These are phyloP conservation scores for Neofusicoccum umdonicola DNA, from an alignment of 2,329 filamentous ascomycete genomes.

Conservation along the genomic window DNA sequence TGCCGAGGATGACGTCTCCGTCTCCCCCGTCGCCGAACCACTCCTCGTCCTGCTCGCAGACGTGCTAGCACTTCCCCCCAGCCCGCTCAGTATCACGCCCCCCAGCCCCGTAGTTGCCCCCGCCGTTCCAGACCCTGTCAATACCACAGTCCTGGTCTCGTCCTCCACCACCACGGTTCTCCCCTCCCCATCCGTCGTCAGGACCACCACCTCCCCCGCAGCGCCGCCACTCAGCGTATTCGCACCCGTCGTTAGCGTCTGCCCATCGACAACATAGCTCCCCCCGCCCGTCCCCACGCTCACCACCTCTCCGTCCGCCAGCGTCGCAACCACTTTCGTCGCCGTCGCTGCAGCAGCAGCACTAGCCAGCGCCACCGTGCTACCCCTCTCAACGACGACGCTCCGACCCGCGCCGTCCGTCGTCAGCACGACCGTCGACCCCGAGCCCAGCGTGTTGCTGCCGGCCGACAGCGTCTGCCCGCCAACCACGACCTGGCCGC, in stretches of 20 bases:
- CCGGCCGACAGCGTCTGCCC: neutral
- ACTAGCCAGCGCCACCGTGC: neutral
- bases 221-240: neutral
- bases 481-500: neutral
- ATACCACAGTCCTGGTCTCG: neutral
- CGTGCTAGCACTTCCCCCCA: neutral
- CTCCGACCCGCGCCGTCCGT: neutral
- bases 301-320: neutral
- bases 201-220: neutral
- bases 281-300: neutral
- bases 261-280: neutral
- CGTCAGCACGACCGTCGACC: neutral
- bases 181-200: neutral
- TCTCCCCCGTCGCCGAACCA: neutral
- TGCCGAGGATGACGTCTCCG: neutral
- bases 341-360: neutral
- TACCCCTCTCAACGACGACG: neutral
- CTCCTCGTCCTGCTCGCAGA: neutral
- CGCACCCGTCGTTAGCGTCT: neutral
- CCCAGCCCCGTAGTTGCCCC: neutral
- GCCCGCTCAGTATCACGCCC: neutral
- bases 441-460: neutral
- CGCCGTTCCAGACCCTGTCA: neutral
- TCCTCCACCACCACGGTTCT: neutral
- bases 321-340: neutral